Base-by-base conservation (phyloP, 805 yeast genomes). In the Candida koratica region DNA sequence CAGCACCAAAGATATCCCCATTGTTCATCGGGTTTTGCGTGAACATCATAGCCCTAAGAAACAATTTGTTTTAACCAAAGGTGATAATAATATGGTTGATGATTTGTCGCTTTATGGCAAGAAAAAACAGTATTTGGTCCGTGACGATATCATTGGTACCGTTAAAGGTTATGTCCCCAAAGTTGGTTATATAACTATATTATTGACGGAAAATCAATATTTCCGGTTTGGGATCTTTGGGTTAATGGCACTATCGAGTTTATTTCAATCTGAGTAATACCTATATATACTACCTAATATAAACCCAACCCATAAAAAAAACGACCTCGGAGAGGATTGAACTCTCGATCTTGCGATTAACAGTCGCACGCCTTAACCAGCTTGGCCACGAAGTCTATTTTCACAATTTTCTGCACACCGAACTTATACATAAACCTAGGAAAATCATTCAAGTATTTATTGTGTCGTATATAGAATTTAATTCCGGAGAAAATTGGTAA, bases 41-140 rank as follows among this genome's bases (percentile, higher is more conserved):
- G 90, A 86, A 48, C 97, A 93, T 54, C 79, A 73, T 41, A 64
- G 62, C 36, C 34, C 39, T 3, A 63, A 62, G 32, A 71, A 78
- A 53, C 96, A 89, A 60, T 66, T 81, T 33, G 59, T 93, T 33
- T 71, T 93, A 42, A 93, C 98, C 1, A 93, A 93, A 59, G 98
- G 98, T 58, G 98, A 93, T 59, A 93, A 93, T 58, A 93, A 93
- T 56, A 85, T 89, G 3, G 80, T 84, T 35, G 95, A 93, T 60
- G 98, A 93, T 60, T 70, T 93, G 46, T 81, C 86, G 11, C 69
- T 93, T 30, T 93, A 93, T 55, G 84, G 88, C 1, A 71, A 76
- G 45, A 78, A 76, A 37, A 89, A 86, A 52, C 67, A 67, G 31
- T 93, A 93, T 51, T 67, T 93, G 50, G 79, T 85, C 49, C 79